phyloP scores from a whole-genome alignment of 2,329 filamentous ascomycete genomes.

The Sporothrix schenckii region DNA sequence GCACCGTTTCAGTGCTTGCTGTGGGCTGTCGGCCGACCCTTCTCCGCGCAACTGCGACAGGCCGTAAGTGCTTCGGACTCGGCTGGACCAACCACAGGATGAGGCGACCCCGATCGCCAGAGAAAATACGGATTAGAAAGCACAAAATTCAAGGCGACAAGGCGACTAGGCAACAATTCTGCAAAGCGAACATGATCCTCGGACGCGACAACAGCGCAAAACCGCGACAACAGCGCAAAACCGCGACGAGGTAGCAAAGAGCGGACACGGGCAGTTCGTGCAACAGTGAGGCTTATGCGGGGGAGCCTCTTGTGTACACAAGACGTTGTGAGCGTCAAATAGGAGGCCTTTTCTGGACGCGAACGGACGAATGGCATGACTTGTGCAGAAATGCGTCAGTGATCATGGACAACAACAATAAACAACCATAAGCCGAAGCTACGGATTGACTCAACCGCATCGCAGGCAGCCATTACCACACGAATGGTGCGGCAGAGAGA shows the following conservation, averaged over 20 bases:
- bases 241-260: not conserved
- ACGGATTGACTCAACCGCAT: not conserved
- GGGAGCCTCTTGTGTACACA: too few species aligned
- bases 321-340: not conserved
- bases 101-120: not conserved
- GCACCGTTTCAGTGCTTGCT: not conserved
- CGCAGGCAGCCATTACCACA: not conserved
- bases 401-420: not conserved
- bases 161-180: not conserved
- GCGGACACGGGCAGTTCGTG: not conserved
- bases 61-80: not conserved
- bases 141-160: conserved; percentile 1
- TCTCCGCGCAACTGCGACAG: not conserved
- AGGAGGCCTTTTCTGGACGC: not conserved
- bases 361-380: not conserved
- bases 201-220: not conserved
- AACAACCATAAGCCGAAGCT: not conserved
- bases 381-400: not conserved
- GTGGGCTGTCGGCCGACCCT: not conserved
- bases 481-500: not conserved
- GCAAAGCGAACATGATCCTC: not conserved
- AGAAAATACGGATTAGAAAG: not conserved
- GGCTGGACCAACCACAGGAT: not conserved
- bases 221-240: not conserved
- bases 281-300: conserved; percentile 5